Base-by-base conservation (phyloP, 148 eudicot genomes). In the Hydrangea macrophylla region DNA sequence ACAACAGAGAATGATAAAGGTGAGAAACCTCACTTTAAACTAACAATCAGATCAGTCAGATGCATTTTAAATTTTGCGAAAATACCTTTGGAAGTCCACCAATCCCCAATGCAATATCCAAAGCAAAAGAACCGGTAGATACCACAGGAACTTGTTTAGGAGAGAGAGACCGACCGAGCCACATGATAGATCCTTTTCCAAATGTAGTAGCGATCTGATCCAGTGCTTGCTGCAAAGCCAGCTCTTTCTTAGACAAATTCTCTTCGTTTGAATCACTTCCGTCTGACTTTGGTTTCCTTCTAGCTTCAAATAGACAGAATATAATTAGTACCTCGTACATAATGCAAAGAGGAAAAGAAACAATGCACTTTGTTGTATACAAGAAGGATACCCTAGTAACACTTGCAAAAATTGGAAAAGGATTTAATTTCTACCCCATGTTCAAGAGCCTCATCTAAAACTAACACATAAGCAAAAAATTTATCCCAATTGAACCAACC, bases 41-140 rank as follows among this genome's bases (percentile, higher is more conserved):
- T n/a, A n/a, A n/a, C n/a, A n/a, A n/a, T n/a, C n/a, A n/a, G n/a
- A 55, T 13, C 37, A 55, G 17, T 53, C 23, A 53, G n/a, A 44
- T 56, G 32, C 44, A 35, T n/a, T 24, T 55, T 64, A 50, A 60
- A 55, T 23, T 57, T 45, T 51, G 56, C 60, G 73, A 62, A 60
- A n/a, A 61, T 84, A 95, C 99, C 99, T 91, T 95, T 0, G 99
- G 99, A 68, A 89, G 60, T 63, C 99, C 99, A 68, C 99, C 99
- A 65, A 95, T 75, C 60, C 99, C 99, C 64, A 95, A 73, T 26
- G 99, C 99, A 50, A 89, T 69, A 73, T 95, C 97, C 73, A 92
- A 58, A 64, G 93, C 68, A 74, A 92, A 90, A 39, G 96, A 92
- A 40, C 99, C 99, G 31, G 96, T 89, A 58, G 99, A 95, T 64